These are phyloP conservation scores for Mytilinidion resinicola DNA, from an alignment of 495 filamentous ascomycete genomes.

Conservation along the genomic window DNA sequence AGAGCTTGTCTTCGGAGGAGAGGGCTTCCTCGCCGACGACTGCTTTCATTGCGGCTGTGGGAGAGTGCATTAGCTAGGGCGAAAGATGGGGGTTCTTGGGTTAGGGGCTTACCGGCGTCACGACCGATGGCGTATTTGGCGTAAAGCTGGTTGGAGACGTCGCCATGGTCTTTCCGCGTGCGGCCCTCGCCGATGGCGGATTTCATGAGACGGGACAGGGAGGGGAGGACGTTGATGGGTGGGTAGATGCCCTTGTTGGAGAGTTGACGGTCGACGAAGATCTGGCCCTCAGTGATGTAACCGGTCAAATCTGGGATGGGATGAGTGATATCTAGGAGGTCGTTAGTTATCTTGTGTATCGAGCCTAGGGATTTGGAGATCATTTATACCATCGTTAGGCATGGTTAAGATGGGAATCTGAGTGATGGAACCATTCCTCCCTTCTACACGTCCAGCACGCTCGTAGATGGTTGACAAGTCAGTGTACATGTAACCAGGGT, in stretches of 20 bases:
- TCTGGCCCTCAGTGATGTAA: slow-evolving; percentile 98
- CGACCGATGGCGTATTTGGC: slow-evolving; percentile 99
- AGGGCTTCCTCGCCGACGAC: slow-evolving; percentile 98
- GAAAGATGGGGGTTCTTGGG: slow-evolving; percentile 13
- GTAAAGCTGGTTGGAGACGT: slow-evolving; percentile 99
- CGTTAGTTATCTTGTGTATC: slow-evolving; percentile 2
- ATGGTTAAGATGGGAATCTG: slow-evolving; percentile 99
- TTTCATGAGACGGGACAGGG: slow-evolving; percentile 99
- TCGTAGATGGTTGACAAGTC: slow-evolving; percentile 99
- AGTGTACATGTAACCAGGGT: slow-evolving; percentile 99
- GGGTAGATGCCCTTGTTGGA: slow-evolving; percentile 96
- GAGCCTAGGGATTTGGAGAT: background rate
- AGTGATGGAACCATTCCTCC: slow-evolving; percentile 96
- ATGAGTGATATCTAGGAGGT: slow-evolving; percentile 79
- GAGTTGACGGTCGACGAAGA: slow-evolving; percentile 92
- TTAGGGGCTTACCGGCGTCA: slow-evolving; percentile 52
- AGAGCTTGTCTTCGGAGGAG: slow-evolving; percentile 92
- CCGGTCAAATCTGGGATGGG: slow-evolving; percentile 98
- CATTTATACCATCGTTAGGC: slow-evolving; percentile 80
- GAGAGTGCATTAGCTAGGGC: background rate
- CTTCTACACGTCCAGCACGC: slow-evolving; percentile 95
- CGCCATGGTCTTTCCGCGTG: slow-evolving; percentile 91
- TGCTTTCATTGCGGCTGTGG: slow-evolving; percentile 86
- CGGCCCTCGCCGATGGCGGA: slow-evolving; percentile 96
- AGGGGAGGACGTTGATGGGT: slow-evolving; percentile 97